phyloP scores from a whole-genome alignment of 306 rosid genomes.

The Vigna angularis region DNA sequence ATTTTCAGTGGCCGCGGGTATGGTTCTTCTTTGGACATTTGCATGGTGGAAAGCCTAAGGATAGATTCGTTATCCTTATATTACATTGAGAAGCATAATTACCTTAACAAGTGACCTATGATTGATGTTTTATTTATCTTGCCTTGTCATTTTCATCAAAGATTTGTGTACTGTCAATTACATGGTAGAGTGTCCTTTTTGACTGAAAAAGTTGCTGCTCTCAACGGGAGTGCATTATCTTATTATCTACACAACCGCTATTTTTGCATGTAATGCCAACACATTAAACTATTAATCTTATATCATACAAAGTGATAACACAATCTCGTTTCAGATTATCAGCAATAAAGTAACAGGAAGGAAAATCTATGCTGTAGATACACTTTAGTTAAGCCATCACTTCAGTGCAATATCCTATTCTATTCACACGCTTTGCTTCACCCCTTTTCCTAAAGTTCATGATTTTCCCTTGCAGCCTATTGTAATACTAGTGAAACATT shows the following conservation, averaged over 20 bases:
- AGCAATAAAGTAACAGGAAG: not conserved
- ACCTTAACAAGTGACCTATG: not conserved
- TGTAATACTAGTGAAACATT: no score
- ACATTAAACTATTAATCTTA: constrained; percentile 12
- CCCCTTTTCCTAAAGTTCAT: no score
- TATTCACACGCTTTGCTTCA: no score
- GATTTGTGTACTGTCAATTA: constrained; percentile 24
- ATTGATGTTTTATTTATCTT: constrained; percentile 8
- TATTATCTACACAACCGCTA: constrained; percentile 1
- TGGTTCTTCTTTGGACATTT: not conserved
- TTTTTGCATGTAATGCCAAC: not conserved
- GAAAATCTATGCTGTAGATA: constrained; percentile 1
- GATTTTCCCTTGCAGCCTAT: no score
- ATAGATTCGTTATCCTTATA: not conserved
- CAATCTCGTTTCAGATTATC: not conserved
- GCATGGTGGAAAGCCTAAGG: not conserved
- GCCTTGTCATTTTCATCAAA: constrained; percentile 32
- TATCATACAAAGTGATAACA: not conserved
- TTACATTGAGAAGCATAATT: not conserved
- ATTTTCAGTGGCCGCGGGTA: not conserved
- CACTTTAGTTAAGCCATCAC: not conserved
- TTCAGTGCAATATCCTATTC: no score
- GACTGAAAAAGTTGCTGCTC: constrained; percentile 35
- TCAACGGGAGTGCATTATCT: not conserved
- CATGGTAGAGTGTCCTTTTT: constrained; percentile 22